Conservation (phyloP, 306 rosid genomes). For the Pyrus communis region DNA sequence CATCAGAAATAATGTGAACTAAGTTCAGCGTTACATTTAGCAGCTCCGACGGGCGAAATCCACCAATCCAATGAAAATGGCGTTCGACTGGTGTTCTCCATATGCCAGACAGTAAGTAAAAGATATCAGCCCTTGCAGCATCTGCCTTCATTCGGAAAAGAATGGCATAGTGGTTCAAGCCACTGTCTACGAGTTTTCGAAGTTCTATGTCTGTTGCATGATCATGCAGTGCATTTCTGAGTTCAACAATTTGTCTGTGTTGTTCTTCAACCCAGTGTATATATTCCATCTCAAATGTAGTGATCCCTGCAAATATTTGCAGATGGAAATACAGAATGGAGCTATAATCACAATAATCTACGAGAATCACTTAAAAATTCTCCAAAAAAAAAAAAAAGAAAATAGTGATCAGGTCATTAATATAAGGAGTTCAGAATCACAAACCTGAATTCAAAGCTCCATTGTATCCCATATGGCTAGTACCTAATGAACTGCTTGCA, state of each 20-base stretch:
- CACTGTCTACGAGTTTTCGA: constrained; percentile 44
- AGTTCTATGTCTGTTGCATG: constrained; percentile 54
- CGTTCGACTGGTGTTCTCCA: constrained; percentile 88
- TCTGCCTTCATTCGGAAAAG: constrained; percentile 71
- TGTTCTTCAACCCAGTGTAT: constrained; percentile 84
- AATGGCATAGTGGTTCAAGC: constrained; percentile 57
- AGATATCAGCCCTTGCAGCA: constrained; percentile 74
- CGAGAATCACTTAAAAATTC: not conserved
- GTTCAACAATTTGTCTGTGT: constrained; percentile 48
- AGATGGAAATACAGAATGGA: not conserved
- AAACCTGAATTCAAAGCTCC: constrained; percentile 60
- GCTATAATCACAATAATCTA: not conserved
- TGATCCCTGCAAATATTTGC: constrained; percentile 43
- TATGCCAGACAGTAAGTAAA: constrained; percentile 68
- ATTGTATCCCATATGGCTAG: constrained; percentile 38
- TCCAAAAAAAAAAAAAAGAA: not conserved
- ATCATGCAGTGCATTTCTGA: constrained; percentile 64
- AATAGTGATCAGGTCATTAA: not conserved
- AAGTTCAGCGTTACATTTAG: constrained; percentile 40
- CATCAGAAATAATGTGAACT: constrained; percentile 2
- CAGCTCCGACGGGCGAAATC: constrained; percentile 96
- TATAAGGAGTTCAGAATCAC: constrained; percentile 12
- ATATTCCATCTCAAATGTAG: constrained; percentile 73
- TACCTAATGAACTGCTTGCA: constrained; percentile 31
- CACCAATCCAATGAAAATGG: constrained; percentile 90